Evolutionary conservation across 2,329 filamentous ascomycete genomes (phyloP).

Genomic region (Pestalotiopsis sp.): DNA sequence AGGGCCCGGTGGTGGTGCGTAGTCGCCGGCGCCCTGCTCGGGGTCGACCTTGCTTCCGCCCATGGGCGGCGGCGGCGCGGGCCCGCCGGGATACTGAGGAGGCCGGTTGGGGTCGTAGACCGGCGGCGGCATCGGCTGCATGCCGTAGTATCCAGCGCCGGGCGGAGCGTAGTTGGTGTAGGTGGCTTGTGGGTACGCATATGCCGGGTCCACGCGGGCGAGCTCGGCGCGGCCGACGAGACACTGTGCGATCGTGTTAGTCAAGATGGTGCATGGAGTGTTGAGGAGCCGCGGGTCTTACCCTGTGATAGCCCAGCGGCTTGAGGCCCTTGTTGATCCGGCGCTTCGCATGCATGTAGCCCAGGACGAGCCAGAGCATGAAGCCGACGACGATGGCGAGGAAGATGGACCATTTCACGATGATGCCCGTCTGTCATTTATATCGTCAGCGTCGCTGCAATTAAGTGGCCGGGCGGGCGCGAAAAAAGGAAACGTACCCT

Average conservation of each 20-base stretch:
- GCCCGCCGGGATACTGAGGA: conserved; percentile 51
- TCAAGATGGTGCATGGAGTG: conserved; percentile 1
- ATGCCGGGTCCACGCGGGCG: conserved; percentile 50
- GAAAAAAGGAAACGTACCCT: neutral
- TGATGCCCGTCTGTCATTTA: conserved; percentile 54
- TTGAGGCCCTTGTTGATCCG: conserved; percentile 66
- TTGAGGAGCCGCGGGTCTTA: conserved; percentile 35
- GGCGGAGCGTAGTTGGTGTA: conserved; percentile 40
- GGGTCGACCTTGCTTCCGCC: conserved; percentile 57
- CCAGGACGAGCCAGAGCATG: conserved; percentile 64
- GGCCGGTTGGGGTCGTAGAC: conserved; percentile 61
- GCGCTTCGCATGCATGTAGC: conserved; percentile 69
- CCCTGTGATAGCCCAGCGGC: conserved; percentile 71
- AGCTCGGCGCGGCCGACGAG: conserved; percentile 50
- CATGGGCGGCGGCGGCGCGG: conserved; percentile 35
- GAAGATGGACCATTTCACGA: conserved; percentile 74
- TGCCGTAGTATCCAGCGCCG: conserved; percentile 43
- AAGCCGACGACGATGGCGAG: conserved; percentile 60
- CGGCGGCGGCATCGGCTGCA: conserved; percentile 57
- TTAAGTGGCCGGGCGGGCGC: neutral
- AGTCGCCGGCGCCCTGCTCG: conserved; percentile 41
- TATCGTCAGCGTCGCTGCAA: neutral
- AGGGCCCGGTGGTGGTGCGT: conserved; percentile 50
- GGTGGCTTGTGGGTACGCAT: conserved; percentile 43
- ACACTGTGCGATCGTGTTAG: conserved; percentile 40